Base-by-base conservation (phyloP, 1,284 basidiomycete genomes). In the Microbotryomycetes sp. region DNA sequence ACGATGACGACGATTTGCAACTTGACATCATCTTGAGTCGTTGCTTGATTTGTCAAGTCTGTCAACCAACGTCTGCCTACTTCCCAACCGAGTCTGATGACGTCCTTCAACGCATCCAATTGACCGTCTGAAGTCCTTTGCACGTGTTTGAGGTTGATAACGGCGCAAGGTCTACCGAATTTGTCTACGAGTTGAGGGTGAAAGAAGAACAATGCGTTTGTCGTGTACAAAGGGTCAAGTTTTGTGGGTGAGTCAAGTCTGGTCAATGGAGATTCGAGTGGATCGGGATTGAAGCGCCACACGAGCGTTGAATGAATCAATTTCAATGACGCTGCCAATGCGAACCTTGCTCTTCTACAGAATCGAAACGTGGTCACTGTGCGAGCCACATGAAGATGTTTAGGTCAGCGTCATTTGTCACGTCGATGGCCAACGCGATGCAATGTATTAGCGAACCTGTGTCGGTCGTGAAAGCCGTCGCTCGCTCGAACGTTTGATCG, bases 1-100 rank as follows among this genome's bases (percentile, higher is more conserved):
- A 89, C 76, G 46, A 89, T 72, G 46, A 84, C 77, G 46, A 85
- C 78, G 74, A 83, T 88, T 73, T 89, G 88, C 49, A 89, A 76
- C 23, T 81, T 77, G 45, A 79, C 78, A 7, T 63, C 54, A 14
- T 59, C 45, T 14, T 74, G 71, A 48, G 66, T 65, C 55, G 46
- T 53, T 25, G 45, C 57, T 12, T 50, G 45, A 14, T 30, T 47
- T 50, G 66, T 67, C 32, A 68, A 26, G 22, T 70, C 70, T 1
- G 64, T 62, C 55, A 72, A 49, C 59, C 59, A 71, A 31, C 68
- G 48, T 54, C 71, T 56, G 3, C 61, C 68, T 15, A 68, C 54
- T 47, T 72, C 71, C 65, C 70, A 68, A 0, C 61, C 60, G 28
- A 70, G 49, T 48, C 64, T 58, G 16, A 62, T 60, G 29, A 63